These are phyloP conservation scores for Fraxinus velutina DNA, from an alignment of 305 asterid species.

Conservation along the genomic window DNA sequence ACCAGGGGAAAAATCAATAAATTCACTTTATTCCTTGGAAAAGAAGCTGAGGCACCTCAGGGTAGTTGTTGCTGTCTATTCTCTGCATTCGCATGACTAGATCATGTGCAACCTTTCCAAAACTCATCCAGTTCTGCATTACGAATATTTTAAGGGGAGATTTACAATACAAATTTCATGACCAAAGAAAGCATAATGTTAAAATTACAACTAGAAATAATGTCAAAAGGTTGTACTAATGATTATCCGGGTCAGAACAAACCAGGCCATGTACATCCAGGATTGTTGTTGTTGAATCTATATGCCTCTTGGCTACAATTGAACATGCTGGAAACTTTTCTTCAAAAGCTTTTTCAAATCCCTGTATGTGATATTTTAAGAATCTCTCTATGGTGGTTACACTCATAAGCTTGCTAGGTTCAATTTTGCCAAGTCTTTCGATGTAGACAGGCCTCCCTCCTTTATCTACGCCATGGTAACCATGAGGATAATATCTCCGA, in stretches of 20 bases:
- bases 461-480: conserved; percentile 95
- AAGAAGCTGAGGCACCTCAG: conserved; percentile 67
- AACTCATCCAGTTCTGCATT: conserved; percentile 88
- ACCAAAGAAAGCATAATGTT: conserved; percentile 11
- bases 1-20: conserved; percentile 6
- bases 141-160: conserved; percentile 16
- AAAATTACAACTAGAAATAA: background rate
- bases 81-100: conserved; percentile 88
- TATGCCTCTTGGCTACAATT: conserved; percentile 78
- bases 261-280: conserved; percentile 94
- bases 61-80: conserved; percentile 92
- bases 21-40: conserved; percentile 16
- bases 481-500: conserved; percentile 80
- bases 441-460: conserved; percentile 84
- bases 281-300: conserved; percentile 75
- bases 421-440: conserved; percentile 90
- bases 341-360: conserved; percentile 71
- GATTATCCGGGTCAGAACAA: conserved; percentile 34
- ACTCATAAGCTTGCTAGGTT: conserved; percentile 73
- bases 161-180: background rate
- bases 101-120: conserved; percentile 85
- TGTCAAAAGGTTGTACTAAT: conserved; percentile 13
- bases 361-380: conserved; percentile 86
- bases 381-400: conserved; percentile 87
- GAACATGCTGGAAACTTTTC: conserved; percentile 97